Base-by-base conservation (phyloP, 352 stramenopile species). In the Phytophthora sp. region DNA sequence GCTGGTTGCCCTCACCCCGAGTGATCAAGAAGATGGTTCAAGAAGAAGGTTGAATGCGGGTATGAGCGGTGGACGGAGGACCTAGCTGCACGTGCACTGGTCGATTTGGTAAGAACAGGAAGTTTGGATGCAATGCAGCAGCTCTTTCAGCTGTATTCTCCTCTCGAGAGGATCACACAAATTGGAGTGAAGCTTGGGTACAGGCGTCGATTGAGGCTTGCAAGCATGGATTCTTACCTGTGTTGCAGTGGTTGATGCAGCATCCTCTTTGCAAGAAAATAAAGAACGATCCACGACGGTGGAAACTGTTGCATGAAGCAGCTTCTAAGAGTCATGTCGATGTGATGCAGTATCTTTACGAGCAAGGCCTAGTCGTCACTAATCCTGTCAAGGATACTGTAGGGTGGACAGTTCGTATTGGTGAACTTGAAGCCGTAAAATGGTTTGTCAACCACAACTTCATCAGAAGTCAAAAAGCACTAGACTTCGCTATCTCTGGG, bases 111-210 rank as follows among this genome's bases (percentile, higher is more conserved):
- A 13, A 18, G 18, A 12, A 21, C 30, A 26, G 52, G 52, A 42
- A 34, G 24, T 9, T 17, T 27, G 30, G 39, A 51, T 10, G 18
- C 44, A 8, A 60, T 60, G 52, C 28, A 42, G 39, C 39, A 51
- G n/a, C 26, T 60, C 37, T 26, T 51, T 4, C 39, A 60, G 23
- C 39, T 60, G 30, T 21, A 52, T 38, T 60, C 52, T 11, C 52
- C 39, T 5, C 39, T 43, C 52, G 8, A 45, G 2, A 35, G 31
- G 20, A 51, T 3, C 6, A 52, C n/a, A 5, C 3, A 4, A 5
- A 5, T 9, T 60, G 52, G 52, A 21, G 18, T 49, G 5, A 42
- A 2, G 30, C 30, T 35, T 35, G 30, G 30, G 30, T 35, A 9
- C 11, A 13, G 10, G 12, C 37, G 11, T 27, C 50, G 13, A 27